These are phyloP conservation scores for Neurospora terricola DNA, from an alignment of 495 filamentous ascomycete species.

Conservation along the genomic window DNA sequence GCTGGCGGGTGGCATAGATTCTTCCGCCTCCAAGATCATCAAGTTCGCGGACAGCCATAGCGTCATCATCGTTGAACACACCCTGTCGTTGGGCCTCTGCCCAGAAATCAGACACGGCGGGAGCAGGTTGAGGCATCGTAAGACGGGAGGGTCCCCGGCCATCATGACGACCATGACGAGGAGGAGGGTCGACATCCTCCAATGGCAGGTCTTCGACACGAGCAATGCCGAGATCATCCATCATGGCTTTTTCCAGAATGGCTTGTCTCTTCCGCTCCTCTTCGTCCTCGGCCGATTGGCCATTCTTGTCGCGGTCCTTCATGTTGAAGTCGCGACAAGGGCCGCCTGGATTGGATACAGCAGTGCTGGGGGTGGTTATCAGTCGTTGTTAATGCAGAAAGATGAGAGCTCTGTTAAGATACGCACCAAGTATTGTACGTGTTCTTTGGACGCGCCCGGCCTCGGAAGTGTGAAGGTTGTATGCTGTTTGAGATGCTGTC, in stretches of 20 bases:
- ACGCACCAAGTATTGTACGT: neutral
- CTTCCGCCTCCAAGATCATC: constrained; percentile 19
- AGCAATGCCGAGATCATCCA: constrained; percentile 10
- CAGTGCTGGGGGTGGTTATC: neutral
- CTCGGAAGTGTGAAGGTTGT: neutral
- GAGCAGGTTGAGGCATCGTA: neutral
- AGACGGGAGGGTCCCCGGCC: neutral
- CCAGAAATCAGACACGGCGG: neutral
- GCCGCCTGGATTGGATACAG: neutral
- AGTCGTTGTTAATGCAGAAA: neutral
- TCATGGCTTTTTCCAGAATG: neutral
- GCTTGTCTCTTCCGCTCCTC: neutral
- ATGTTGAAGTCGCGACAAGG: neutral
- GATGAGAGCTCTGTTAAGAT: neutral
- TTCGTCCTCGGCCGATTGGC: neutral
- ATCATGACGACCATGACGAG: neutral
- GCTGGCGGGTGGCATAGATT: constrained; percentile 5
- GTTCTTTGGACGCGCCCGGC: neutral
- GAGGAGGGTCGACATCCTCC: constrained; percentile 1
- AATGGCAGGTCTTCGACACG: constrained; percentile 10
- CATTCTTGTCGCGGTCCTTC: neutral
- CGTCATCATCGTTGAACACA: constrained; percentile 19
- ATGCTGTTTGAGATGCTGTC: neutral
- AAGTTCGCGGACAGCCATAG: constrained; percentile 12
- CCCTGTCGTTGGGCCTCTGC: neutral